Conservation (phyloP, 2,329 filamentous ascomycete genomes). For the Penicillium palitans region DNA sequence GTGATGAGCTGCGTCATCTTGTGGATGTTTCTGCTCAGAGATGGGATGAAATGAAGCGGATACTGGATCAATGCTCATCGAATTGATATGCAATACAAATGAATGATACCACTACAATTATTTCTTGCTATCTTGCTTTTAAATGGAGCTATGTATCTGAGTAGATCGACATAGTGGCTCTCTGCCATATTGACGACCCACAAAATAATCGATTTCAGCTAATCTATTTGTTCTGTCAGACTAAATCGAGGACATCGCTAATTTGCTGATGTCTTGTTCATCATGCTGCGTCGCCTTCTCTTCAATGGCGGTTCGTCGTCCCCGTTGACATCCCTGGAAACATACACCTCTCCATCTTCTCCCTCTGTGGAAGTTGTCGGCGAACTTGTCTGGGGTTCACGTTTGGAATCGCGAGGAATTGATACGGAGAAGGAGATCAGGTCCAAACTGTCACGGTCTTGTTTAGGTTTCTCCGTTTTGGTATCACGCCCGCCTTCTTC, state of each 20-base stretch:
- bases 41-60: slow-evolving; percentile 61
- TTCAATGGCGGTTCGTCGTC: slow-evolving; percentile 38
- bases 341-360: slow-evolving; percentile 22
- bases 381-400: neutral
- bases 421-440: slow-evolving; percentile 38
- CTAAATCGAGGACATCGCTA: neutral
- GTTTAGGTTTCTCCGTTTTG: slow-evolving; percentile 15
- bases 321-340: slow-evolving; percentile 21
- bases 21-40: slow-evolving; percentile 61
- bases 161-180: neutral
- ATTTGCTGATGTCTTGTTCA: slow-evolving; percentile 11
- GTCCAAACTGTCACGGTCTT: slow-evolving; percentile 21
- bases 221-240: neutral
- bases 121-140: neutral
- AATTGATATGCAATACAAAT: slow-evolving; percentile 14
- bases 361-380: neutral
- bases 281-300: slow-evolving; percentile 34
- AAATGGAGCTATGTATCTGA: neutral
- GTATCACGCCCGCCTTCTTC: slow-evolving; percentile 6
- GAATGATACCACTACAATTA: slow-evolving; percentile 31
- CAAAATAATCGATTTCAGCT: slow-evolving; percentile 1
- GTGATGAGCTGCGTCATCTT: slow-evolving; percentile 61
- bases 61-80: slow-evolving; percentile 37
- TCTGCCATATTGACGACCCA: neutral
- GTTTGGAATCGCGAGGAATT: slow-evolving; percentile 25